A percentile compares a stretch with the other conserved stretches of the same genome.
Evolutionary conservation across 192 early-diverging fungal species (phyloP).

Genomic region (Coemansia sp.): DNA sequence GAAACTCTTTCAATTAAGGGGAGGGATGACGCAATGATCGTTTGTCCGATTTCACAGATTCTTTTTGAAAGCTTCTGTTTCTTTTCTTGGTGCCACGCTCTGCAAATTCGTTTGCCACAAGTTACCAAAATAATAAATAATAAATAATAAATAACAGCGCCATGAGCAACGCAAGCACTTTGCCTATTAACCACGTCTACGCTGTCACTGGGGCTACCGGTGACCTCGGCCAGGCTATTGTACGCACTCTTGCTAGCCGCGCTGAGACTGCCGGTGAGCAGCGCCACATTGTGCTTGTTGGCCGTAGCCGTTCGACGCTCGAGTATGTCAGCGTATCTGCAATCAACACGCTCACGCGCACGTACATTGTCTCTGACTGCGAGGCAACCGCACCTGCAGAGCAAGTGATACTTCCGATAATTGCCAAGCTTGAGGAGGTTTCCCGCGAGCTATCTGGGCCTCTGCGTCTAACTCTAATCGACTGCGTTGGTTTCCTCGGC

Average conservation of each 20-base stretch:
- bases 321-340: conserved; percentile 22
- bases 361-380: conserved; percentile 19
- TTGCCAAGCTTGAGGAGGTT: conserved; percentile 13
- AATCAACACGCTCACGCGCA: conserved; percentile 13
- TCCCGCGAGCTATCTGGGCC: not conserved
- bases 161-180: not conserved
- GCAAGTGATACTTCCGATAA: not conserved
- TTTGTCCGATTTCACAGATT: not conserved
- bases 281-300: conserved; percentile 59
- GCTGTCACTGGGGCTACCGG: conserved; percentile 68
- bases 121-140: not conserved
- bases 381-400: conserved; percentile 14
- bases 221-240: conserved; percentile 63
- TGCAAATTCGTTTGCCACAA: not conserved
- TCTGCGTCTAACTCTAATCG: conserved; percentile 59
- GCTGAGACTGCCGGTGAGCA: conserved; percentile 23
- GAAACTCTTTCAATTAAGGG: not conserved
- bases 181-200: conserved; percentile 17
- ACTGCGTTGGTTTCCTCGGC: conserved; percentile 76
- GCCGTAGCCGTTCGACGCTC: conserved; percentile 50
- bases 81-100: conserved; percentile 4
- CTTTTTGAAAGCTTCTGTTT: not conserved
- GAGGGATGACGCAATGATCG: not conserved
- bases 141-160: not conserved
- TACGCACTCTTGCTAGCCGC: conserved; percentile 35